Evolutionary conservation across 768 basidiomycete species (phyloP).

Genomic region (Amanita exitialis): DNA sequence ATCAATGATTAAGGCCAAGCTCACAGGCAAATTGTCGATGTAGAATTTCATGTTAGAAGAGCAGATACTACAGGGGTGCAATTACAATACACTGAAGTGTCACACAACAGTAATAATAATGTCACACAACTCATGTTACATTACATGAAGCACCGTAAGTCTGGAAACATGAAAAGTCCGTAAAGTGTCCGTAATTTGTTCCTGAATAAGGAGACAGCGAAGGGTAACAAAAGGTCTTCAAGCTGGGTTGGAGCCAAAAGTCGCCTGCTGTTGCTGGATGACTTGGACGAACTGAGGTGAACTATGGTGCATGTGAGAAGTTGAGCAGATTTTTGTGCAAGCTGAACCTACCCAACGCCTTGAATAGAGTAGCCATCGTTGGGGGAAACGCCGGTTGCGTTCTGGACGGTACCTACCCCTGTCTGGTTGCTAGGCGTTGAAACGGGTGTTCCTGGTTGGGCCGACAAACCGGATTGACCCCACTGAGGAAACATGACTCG

Average conservation of each 20-base stretch:
- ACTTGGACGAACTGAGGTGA: slow-evolving; percentile 20
- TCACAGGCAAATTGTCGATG: slow-evolving; percentile 73
- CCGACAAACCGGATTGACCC: slow-evolving; percentile 42
- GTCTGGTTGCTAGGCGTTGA: slow-evolving; percentile 23
- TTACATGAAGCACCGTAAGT: not conserved
- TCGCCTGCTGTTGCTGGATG: slow-evolving; percentile 21
- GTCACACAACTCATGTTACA: not conserved
- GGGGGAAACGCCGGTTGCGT: slow-evolving; percentile 41
- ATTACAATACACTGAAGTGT: not conserved
- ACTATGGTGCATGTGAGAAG: slow-evolving; percentile 11
- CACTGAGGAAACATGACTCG: slow-evolving; percentile 31
- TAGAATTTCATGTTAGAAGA: slow-evolving; percentile 58
- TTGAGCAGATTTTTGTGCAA: not conserved
- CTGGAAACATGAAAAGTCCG: not conserved
- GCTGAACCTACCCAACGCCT: slow-evolving; percentile 26
- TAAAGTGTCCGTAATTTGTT: not conserved
- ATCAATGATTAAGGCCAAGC: slow-evolving; percentile 11
- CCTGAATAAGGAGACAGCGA: too few relatives aligned
- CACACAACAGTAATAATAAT: not conserved
- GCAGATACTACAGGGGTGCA: not conserved
- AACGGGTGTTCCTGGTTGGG: slow-evolving; percentile 35
- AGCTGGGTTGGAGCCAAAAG: slow-evolving; percentile 19
- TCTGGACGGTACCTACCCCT: slow-evolving; percentile 16
- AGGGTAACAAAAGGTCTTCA: not conserved
- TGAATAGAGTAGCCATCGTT: slow-evolving; percentile 53